Base-by-base conservation (phyloP, 768 basidiomycete genomes). In the Baorangia bicolor region DNA sequence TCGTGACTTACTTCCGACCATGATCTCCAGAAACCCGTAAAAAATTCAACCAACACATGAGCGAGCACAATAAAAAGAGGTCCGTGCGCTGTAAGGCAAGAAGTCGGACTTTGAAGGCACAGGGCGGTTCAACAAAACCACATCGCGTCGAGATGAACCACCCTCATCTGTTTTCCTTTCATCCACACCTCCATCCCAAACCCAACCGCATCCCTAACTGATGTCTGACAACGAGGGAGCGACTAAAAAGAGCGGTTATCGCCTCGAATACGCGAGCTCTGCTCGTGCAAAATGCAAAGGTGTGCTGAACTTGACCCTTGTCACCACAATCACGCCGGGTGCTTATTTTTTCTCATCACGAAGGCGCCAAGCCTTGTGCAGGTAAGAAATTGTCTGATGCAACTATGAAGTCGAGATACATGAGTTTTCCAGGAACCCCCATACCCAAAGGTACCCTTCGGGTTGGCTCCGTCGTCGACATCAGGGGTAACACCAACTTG, bases 201-300 rank as follows among this genome's bases (percentile, higher is more conserved):
- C 52, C 53, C 52, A 62, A 55, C 64, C 31, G 59, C 53, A 59
- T 51, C 58, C 59, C 58, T 61, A 14, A 63, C 30, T 37, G 66
- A 71, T 71, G 70, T 71, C 70, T 62, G 70, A 71, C 63, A 72
- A 59, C 63, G 70, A 71, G 72, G 70, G 72, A 62, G 28, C 62
- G 55, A 55, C 73, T 14, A 73, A 64, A 28, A 73, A 69, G 52
- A 54, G 67, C 45, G 86, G 86, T 57, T 92, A 92, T 75, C 84
- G 90, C 62, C 75, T 92, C 39, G 90, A 92, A 72, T 91, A 91
- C 72, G 84, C 90, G 49, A 56, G 73, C 42, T 85, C 83, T 53
- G 78, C 74, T 56, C 80, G 90, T 55, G 77, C 89, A 34, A 88
- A 88, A 74, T 92, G 90, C 75, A 91, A 89, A 78, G 90, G 90